phyloP scores from a whole-genome alignment of 257 asterid genomes.

The Jasminum sambac region DNA sequence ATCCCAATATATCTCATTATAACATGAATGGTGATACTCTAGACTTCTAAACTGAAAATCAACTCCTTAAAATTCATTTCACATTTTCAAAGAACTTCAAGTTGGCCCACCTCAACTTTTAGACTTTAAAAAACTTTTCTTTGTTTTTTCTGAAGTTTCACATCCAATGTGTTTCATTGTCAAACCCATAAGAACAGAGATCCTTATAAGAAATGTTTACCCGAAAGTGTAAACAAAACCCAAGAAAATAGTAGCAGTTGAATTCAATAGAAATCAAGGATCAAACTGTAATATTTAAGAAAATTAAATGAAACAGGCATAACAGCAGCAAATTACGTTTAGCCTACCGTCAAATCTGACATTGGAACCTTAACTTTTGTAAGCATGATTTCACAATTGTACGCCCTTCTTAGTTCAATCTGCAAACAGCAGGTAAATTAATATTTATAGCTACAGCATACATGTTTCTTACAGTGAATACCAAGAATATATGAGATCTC shows the following conservation, averaged over 20 bases:
- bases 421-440: constrained; percentile 34
- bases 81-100: not conserved
- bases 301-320: not conserved
- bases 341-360: constrained; percentile 67
- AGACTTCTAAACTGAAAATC: not conserved
- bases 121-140: not conserved
- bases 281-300: not conserved
- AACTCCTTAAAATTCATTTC: not conserved
- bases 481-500: not conserved
- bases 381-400: constrained; percentile 92
- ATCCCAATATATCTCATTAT: not conserved
- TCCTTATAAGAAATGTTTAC: not conserved
- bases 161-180: not conserved
- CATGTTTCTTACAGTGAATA: constrained; percentile 4
- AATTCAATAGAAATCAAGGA: constrained; percentile 8
- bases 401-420: constrained; percentile 86
- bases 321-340: constrained; percentile 17
- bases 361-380: constrained; percentile 84
- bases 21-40: not conserved
- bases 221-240: not conserved
- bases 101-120: not conserved
- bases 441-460: constrained; percentile 8
- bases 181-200: not conserved
- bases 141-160: not conserved
- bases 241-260: not conserved